A percentile compares a stretch with the other conserved stretches of the same genome.
Evolutionary conservation across 1,284 basidiomycete species (phyloP).

Genomic region (Irpex sp.): DNA sequence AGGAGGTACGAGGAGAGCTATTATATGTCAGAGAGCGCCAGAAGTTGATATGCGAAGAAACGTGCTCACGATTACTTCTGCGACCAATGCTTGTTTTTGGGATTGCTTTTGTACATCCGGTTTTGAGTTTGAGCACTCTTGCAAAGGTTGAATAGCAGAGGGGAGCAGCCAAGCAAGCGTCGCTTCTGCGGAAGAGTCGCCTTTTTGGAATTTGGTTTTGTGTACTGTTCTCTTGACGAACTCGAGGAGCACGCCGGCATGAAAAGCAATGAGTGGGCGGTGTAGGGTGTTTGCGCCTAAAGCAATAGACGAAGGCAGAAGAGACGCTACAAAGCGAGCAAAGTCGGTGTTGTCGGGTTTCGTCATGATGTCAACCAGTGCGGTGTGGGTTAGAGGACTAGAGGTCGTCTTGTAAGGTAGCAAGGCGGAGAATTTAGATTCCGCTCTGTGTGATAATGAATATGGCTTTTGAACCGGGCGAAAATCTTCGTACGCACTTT

Average conservation of each 20-base stretch:
- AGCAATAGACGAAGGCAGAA: conserved; percentile 62
- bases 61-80: conserved; percentile 53
- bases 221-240: conserved; percentile 46
- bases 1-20: conserved; percentile 76
- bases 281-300: conserved; percentile 49
- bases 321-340: conserved; percentile 63
- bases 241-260: conserved; percentile 78
- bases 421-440: conserved; percentile 63
- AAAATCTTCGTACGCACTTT: conserved; percentile 40
- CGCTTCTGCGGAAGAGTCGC: conserved; percentile 53
- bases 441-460: conserved; percentile 30
- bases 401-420: conserved; percentile 73
- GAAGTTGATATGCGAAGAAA: background rate
- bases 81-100: conserved; percentile 22
- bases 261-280: conserved; percentile 81
- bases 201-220: conserved; percentile 31
- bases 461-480: background rate
- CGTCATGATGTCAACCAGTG: conserved; percentile 74
- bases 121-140: conserved; percentile 25
- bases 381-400: conserved; percentile 63
- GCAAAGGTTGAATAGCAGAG: conserved; percentile 56
- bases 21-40: background rate
- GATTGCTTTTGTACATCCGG: conserved; percentile 15
- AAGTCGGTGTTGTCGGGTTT: conserved; percentile 57
- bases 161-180: conserved; percentile 59